Base-by-base conservation (phyloP, 306 rosid genomes). In the Lathyrus oleraceus region DNA sequence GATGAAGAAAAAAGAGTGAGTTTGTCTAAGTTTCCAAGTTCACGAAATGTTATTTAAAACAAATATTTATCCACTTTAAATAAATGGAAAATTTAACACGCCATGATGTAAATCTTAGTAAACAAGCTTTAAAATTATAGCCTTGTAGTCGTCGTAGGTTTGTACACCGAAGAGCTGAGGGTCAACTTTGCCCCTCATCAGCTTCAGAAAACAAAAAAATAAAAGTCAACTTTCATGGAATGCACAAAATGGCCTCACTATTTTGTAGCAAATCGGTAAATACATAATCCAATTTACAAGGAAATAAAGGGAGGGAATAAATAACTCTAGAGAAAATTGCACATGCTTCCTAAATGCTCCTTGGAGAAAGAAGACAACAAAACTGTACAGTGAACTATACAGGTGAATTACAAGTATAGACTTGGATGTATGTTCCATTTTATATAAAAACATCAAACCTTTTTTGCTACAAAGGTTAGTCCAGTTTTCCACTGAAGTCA, bases 361-460 rank as follows among this genome's bases (percentile, higher is more conserved):
- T 23, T 35, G 84, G 70, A 28, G 76, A 83, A 79, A 51, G 73
- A 72, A 11, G 59, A 79, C 67, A 49, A 70, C 20, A 71, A 36
- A 83, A 80, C 96, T 87, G 86, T 91, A 91, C 97, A 91, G 71
- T 78, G 83, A 73, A 68, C 91, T 90, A 84, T 87, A 88, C 95
- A 88, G 83, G 76, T 35, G 79, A 61, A 76, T 58, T 70, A 48
- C 60, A 69, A 68, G 63, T 77, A 43, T n/a, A 53, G 63, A 65
- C 76, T 59, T 30, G 30, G 56, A 58, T 68, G 61, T 76, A 16
- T 36, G 71, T 67, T 70, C 59, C 74, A 35, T 13, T 53, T 21
- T 43, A 40, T 30, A 75, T 58, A 16, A 77, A 81, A 70, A 56
- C 39, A 23, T 54, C 62, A 70, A 57, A 39, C 53, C 42, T 66